Evolutionary conservation across 2,329 filamentous ascomycete species (phyloP).

Genomic region (Penicillium sp.): DNA sequence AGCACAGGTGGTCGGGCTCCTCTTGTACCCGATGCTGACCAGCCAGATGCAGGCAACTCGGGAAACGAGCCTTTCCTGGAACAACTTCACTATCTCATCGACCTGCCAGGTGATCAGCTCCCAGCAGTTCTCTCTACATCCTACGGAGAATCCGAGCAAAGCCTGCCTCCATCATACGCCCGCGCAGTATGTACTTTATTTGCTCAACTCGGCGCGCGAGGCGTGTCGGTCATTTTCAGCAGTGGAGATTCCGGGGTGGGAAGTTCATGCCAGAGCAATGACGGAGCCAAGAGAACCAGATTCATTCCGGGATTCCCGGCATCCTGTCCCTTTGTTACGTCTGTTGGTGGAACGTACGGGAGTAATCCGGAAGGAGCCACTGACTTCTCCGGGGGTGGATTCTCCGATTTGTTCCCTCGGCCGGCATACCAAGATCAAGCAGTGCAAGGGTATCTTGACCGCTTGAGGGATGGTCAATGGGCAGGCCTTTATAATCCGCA

Average conservation of each 20-base stretch:
- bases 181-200: slow-evolving; percentile 61
- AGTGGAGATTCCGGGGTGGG: slow-evolving; percentile 64
- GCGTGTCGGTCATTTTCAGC: slow-evolving; percentile 65
- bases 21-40: slow-evolving; percentile 49
- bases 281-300: slow-evolving; percentile 51
- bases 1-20: slow-evolving; percentile 58
- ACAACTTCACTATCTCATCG: slow-evolving; percentile 60
- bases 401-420: slow-evolving; percentile 50
- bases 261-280: slow-evolving; percentile 54
- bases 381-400: slow-evolving; percentile 53
- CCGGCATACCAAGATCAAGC: slow-evolving; percentile 49
- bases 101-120: slow-evolving; percentile 53
- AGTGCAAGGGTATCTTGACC: slow-evolving; percentile 46
- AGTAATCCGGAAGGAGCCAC: slow-evolving; percentile 54
- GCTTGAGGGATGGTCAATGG: slow-evolving; percentile 40
- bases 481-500: slow-evolving; percentile 49
- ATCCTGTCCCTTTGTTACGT: slow-evolving; percentile 62
- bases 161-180: slow-evolving; percentile 59
- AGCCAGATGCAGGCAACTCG: slow-evolving; percentile 43
- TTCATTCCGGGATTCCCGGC: slow-evolving; percentile 58
- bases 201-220: slow-evolving; percentile 63
- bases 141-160: slow-evolving; percentile 67
- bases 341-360: slow-evolving; percentile 59
- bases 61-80: slow-evolving; percentile 66
- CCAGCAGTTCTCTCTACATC: slow-evolving; percentile 67